A percentile compares a stretch with the other conserved stretches of the same genome.
Evolutionary conservation across 192 early-diverging fungal genomes (phyloP).

Genomic region (Lunasporangiospora selenospora): DNA sequence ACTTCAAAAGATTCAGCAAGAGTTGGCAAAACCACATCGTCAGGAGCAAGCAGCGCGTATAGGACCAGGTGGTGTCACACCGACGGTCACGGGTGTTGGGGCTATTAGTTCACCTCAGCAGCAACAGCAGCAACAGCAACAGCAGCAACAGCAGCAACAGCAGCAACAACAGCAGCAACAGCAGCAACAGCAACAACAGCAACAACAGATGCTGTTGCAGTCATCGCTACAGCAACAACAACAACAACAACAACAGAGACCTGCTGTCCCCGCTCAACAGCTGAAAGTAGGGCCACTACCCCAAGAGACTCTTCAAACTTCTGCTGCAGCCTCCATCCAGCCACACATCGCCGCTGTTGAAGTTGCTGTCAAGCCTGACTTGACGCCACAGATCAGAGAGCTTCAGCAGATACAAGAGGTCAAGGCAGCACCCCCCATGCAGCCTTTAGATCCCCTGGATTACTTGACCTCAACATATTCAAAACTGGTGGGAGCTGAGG

Average conservation of each 20-base stretch:
- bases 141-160: conserved; percentile 7
- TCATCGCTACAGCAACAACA: not conserved
- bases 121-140: not conserved
- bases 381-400: conserved; percentile 20
- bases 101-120: too few species aligned
- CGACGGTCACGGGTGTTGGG: too few species aligned
- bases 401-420: conserved; percentile 20
- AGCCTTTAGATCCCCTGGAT: conserved; percentile 25
- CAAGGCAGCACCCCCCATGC: not conserved
- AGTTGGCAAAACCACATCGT: conserved; percentile 19
- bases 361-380: conserved; percentile 7
- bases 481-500: conserved; percentile 13
- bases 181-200: conserved; percentile 1
- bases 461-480: conserved; percentile 24
- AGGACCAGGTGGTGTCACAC: not conserved
- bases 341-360: too few species aligned
- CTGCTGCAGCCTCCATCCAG: too few species aligned
- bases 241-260: too few species aligned
- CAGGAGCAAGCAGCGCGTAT: conserved; percentile 16
- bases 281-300: too few species aligned
- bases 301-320: too few species aligned
- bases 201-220: conserved; percentile 5
- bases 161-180: conserved; percentile 9
- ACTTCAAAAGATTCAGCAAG: conserved; percentile 22
- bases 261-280: too few species aligned